Percentiles rank a stretch among this genome's conserved stretches.
Conservation (phyloP, 2,329 filamentous ascomycete species). For the Cladosporium phlei region DNA sequence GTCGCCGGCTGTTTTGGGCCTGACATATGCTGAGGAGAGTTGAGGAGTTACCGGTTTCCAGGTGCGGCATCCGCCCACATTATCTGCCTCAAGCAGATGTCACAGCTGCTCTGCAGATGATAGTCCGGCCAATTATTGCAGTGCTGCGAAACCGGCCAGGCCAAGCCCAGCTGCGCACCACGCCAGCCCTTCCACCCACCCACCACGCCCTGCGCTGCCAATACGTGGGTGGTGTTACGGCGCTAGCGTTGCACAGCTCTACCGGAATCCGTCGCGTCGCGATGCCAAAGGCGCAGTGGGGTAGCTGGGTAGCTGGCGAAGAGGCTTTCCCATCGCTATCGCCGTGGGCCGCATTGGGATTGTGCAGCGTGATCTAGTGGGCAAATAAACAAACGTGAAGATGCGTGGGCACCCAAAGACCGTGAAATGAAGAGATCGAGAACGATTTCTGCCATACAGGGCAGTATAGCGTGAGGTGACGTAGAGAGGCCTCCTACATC, state of each 20-base stretch:
- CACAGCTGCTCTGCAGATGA: conserved; percentile 7
- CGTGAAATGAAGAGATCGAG: conserved; percentile 1
- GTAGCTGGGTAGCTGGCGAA: conserved; percentile 5
- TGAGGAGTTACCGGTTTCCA: background rate
- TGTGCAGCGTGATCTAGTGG: conserved; percentile 3
- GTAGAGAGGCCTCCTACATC: conserved; percentile 4
- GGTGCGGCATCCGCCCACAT: conserved; percentile 9
- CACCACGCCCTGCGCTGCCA: too few species aligned
- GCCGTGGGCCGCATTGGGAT: conserved; percentile 8
- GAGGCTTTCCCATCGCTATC: conserved; percentile 5
- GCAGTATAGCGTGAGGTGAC: conserved; percentile 4
- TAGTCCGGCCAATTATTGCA: conserved; percentile 7
- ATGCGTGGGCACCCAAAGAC: background rate
- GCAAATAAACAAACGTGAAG: background rate
- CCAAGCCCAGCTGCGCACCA: too few species aligned
- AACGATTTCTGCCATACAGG: background rate
- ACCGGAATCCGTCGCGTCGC: conserved; percentile 8
- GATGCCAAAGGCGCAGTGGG: conserved; percentile 10
- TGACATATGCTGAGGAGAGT: too few species aligned
- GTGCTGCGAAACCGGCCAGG: background rate
- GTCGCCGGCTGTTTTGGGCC: conserved; percentile 5
- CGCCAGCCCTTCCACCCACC: too few species aligned
- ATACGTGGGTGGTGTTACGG: conserved; percentile 9
- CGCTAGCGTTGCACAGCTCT: conserved; percentile 13
- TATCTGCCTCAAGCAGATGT: conserved; percentile 3